A percentile compares a stretch with the other conserved stretches of the same genome.
phyloP scores from a whole-genome alignment of 108 stramenopile species.

The Cyclotella kingstonii region DNA sequence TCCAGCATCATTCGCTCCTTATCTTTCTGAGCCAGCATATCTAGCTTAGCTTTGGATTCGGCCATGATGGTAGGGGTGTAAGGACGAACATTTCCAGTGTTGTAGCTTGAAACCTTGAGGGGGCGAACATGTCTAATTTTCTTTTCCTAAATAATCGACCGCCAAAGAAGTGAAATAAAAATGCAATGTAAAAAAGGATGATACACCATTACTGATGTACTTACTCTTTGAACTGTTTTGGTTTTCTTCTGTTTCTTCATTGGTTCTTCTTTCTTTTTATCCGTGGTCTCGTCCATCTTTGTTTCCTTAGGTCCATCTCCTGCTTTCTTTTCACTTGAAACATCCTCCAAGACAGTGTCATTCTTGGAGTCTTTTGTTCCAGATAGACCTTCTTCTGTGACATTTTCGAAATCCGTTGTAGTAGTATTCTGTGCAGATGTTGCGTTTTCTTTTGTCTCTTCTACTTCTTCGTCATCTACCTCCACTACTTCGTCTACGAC shows the following conservation, averaged over 20 bases:
- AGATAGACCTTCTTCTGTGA: constrained; percentile 12
- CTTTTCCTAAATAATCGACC: constrained; percentile 63
- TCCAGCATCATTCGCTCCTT: constrained; percentile 84
- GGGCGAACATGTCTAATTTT: constrained; percentile 65
- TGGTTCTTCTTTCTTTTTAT: constrained; percentile 29
- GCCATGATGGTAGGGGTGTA: constrained; percentile 64
- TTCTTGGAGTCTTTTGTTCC: constrained; percentile 12
- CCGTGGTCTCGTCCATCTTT: constrained; percentile 19
- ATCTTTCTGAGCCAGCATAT: constrained; percentile 74
- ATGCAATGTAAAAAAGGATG: not conserved
- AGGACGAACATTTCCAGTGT: constrained; percentile 62
- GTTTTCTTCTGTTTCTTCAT: constrained; percentile 78
- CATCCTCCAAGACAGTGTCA: no score
- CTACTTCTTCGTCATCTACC: constrained; percentile 71
- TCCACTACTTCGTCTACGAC: constrained; percentile 84
- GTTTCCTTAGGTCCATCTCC: constrained; percentile 30
- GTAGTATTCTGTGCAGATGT: no score
- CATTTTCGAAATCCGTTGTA: no score
- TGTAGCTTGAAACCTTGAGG: constrained; percentile 60
- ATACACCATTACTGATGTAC: constrained; percentile 12
- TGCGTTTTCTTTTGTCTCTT: constrained; percentile 27
- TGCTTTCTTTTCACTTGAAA: constrained; percentile 44
- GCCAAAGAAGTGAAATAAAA: not conserved
- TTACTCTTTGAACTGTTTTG: constrained; percentile 68
- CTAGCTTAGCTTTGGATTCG: constrained; percentile 82